These are phyloP conservation scores for Hamamelis virginiana DNA, from an alignment of 164 flowering plant species.

Conservation along the genomic window DNA sequence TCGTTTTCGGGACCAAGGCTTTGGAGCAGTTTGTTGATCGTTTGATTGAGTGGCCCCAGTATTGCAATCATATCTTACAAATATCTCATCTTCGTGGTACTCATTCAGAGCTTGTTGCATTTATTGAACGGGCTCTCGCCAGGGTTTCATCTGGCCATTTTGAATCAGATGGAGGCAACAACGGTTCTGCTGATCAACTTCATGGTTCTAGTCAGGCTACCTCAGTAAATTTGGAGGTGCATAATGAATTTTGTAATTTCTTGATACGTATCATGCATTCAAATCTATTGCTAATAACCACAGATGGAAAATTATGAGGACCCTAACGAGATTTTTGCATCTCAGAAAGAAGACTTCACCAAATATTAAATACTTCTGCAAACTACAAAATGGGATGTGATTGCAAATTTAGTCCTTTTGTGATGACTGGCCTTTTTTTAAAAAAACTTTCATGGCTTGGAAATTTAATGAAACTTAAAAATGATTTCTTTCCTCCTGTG, in stretches of 20 bases:
- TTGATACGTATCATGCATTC: background rate
- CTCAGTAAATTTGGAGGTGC: conserved; percentile 34
- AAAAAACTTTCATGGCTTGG: no score
- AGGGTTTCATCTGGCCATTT: conserved; percentile 67
- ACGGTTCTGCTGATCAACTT: conserved; percentile 44
- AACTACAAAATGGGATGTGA: no score
- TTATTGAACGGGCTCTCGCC: conserved; percentile 82
- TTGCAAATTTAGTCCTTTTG: no score
- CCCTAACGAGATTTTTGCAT: no score
- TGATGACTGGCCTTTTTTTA: no score
- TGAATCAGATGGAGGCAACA: conserved; percentile 51
- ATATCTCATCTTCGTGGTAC: conserved; percentile 91
- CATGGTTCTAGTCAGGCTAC: conserved; percentile 24
- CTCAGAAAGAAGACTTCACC: no score
- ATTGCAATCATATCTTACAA: conserved; percentile 96
- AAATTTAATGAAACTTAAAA: no score
- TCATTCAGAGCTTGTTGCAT: conserved; percentile 76
- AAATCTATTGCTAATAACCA: background rate
- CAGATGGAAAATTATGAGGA: background rate
- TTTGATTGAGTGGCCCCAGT: conserved; percentile 95
- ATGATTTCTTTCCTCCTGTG: no score
- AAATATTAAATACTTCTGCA: no score
- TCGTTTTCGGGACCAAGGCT: conserved; percentile 86
- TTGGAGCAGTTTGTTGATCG: conserved; percentile 95
- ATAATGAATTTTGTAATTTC: background rate